Percentiles rank a stretch among this genome's conserved stretches.
Evolutionary conservation across 2,329 filamentous ascomycete species (phyloP).

Genomic region (Neoscytalidium dimidiatum): DNA sequence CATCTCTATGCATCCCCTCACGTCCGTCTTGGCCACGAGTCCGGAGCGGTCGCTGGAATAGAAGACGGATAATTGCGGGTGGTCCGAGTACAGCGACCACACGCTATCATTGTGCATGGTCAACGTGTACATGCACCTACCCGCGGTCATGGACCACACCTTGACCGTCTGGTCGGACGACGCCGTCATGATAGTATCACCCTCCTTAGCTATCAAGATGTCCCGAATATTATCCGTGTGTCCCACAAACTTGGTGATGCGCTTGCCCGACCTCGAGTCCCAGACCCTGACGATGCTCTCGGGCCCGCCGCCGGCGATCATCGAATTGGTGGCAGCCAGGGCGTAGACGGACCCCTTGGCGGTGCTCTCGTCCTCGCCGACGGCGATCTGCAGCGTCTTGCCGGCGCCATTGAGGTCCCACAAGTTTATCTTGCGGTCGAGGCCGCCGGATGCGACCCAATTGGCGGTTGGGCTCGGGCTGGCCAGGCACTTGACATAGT

Average conservation of each 20-base stretch:
- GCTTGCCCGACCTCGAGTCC: constrained; percentile 85
- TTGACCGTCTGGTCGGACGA: constrained; percentile 98
- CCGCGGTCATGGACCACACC: constrained; percentile 93
- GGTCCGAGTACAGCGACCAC: constrained; percentile 90
- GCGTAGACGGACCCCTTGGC: constrained; percentile 97
- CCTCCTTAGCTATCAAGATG: constrained; percentile 84
- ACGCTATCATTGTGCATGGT: constrained; percentile 99
- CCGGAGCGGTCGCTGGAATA: constrained; percentile 94
- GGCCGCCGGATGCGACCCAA: constrained; percentile 92
- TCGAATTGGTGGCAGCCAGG: constrained; percentile 73
- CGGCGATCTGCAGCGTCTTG: constrained; percentile 83
- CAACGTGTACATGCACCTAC: constrained; percentile 94
- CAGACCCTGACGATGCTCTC: constrained; percentile 92
- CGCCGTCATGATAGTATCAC: constrained; percentile 88
- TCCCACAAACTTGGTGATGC: constrained; percentile 93
- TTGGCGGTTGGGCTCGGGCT: constrained; percentile 69
- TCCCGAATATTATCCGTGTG: constrained; percentile 94
- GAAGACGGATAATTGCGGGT: constrained; percentile 83
- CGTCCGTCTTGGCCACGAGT: constrained; percentile 93
- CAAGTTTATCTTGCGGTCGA: constrained; percentile 87
- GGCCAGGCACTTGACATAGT: constrained; percentile 94
- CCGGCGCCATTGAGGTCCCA: constrained; percentile 92
- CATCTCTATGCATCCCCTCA: constrained; percentile 71
- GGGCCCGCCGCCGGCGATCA: constrained; percentile 89
- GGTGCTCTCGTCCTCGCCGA: constrained; percentile 70